Evolutionary conservation across 306 rosid species (phyloP).

Genomic region (Corylus americana): DNA sequence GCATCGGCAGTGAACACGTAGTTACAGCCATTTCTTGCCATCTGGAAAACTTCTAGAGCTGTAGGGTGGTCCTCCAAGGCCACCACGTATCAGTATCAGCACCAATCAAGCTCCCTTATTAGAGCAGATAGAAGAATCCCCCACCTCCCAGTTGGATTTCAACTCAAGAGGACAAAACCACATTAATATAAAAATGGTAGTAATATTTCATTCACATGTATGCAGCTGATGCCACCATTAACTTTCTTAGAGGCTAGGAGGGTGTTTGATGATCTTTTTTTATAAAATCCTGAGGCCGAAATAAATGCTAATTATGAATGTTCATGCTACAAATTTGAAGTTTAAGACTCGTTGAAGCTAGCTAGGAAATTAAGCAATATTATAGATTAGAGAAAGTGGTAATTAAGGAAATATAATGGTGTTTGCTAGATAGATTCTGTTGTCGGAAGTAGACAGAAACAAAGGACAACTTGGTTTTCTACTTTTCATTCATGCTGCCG

Average conservation of each 20-base stretch:
- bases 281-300: too few species aligned
- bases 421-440: not conserved
- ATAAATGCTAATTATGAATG: too few species aligned
- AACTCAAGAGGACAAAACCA: too few species aligned
- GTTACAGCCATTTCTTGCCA: constrained; percentile 15
- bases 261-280: too few species aligned
- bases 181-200: too few species aligned
- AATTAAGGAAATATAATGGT: not conserved
- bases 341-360: constrained; percentile 10
- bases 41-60: not conserved
- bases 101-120: not conserved
- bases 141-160: too few species aligned
- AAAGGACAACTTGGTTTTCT: not conserved
- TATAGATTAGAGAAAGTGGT: not conserved
- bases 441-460: not conserved
- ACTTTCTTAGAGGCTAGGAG: too few species aligned
- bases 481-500: not conserved
- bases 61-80: not conserved
- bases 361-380: not conserved
- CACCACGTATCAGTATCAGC: not conserved
- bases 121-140: too few species aligned
- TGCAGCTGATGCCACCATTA: too few species aligned
- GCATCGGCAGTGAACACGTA: not conserved
- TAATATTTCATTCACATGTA: too few species aligned
- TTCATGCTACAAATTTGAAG: not conserved